These are phyloP conservation scores for Grammothele lineata DNA, from an alignment of 768 basidiomycete species.

Conservation along the genomic window DNA sequence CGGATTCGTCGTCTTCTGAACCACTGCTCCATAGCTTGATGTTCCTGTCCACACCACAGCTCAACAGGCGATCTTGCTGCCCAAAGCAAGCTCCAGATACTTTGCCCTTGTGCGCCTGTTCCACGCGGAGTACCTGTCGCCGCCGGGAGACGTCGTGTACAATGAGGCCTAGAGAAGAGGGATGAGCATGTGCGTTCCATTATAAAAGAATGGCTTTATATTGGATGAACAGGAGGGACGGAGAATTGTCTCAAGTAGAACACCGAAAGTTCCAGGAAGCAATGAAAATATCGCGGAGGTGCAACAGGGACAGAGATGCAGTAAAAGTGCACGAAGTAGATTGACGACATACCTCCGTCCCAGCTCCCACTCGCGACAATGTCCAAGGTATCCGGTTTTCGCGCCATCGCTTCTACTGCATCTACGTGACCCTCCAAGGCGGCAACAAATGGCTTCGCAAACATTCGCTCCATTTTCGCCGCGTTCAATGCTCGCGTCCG, in stretches of 20 bases:
- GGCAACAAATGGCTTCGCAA: conserved; percentile 94
- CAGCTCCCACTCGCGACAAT: conserved; percentile 89
- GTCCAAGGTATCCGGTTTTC: conserved; percentile 67
- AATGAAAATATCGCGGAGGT: too few species aligned
- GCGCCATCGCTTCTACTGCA: conserved; percentile 83
- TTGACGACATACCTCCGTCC: conserved; percentile 75
- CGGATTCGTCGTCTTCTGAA: conserved; percentile 22
- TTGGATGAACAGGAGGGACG: too few species aligned
- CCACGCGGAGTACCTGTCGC: conserved; percentile 50
- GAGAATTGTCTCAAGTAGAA: too few species aligned
- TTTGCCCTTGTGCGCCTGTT: conserved; percentile 79
- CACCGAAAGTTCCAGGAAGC: too few species aligned
- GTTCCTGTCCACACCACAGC: conserved; percentile 79
- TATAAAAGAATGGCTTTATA: too few species aligned
- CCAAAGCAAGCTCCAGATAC: conserved; percentile 79
- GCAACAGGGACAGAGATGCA: background rate
- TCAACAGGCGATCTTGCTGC: conserved; percentile 57
- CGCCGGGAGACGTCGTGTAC: conserved; percentile 73
- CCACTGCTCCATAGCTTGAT: conserved; percentile 73
- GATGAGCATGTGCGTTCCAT: too few species aligned
- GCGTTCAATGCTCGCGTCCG: conserved; percentile 92
- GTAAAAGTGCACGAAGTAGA: background rate
- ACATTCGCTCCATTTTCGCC: conserved; percentile 94
- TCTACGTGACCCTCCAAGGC: conserved; percentile 91
- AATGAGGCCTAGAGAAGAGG: conserved; percentile 77